Percentiles rank a stretch among this genome's conserved stretches.
These are phyloP conservation scores for Apophysomyces variabilis DNA, from an alignment of 371 early-diverging fungal species.

Conservation along the genomic window DNA sequence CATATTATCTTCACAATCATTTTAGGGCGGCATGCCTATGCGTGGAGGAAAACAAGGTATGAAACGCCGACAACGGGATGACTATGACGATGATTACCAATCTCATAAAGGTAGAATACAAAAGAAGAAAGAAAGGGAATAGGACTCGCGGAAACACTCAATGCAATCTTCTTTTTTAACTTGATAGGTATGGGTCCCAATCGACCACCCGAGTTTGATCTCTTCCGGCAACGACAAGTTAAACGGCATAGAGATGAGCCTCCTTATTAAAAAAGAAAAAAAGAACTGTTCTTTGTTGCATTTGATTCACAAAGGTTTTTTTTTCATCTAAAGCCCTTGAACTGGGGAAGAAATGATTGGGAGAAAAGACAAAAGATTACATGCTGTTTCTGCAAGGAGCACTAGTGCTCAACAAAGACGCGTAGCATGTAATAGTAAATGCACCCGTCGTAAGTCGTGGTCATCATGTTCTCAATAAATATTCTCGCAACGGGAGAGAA, in stretches of 20 bases:
- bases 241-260: slow-evolving; percentile 58
- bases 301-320: too few relatives aligned
- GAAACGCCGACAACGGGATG: slow-evolving; percentile 55
- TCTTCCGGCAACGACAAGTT: slow-evolving; percentile 63
- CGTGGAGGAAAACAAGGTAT: slow-evolving; percentile 39
- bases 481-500: too few relatives aligned
- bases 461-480: too few relatives aligned
- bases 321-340: too few relatives aligned
- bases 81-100: slow-evolving; percentile 57
- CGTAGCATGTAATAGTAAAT: too few relatives aligned
- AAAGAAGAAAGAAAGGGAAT: too few relatives aligned
- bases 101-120: slow-evolving; percentile 38
- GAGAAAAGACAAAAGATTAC: too few relatives aligned
- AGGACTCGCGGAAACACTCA: too few relatives aligned
- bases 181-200: slow-evolving; percentile 57
- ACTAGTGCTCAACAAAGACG: too few relatives aligned
- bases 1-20: not conserved
- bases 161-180: not conserved
- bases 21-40: slow-evolving; percentile 26
- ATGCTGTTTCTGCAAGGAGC: too few relatives aligned
- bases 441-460: too few relatives aligned
- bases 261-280: slow-evolving; percentile 25
- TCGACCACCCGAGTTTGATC: slow-evolving; percentile 66
- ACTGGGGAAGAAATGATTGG: too few relatives aligned
- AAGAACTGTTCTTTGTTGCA: not conserved